Evolutionary conservation across 345 rosid species (phyloP).

Genomic region (Arabis alpina): DNA sequence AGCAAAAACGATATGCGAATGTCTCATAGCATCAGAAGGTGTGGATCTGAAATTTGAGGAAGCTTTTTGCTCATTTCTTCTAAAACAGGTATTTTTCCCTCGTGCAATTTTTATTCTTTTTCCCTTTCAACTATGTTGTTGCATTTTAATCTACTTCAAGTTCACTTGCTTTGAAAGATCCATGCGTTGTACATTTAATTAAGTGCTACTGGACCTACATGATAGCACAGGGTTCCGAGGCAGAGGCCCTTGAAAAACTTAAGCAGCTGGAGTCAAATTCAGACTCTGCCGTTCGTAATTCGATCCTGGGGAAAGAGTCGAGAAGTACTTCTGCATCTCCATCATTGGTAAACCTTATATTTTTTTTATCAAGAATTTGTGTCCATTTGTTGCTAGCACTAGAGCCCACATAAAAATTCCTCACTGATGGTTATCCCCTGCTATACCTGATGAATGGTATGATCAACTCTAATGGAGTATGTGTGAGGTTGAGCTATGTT

Average conservation of each 20-base stretch:
- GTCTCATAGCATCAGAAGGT: constrained; percentile 84
- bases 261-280: constrained; percentile 67
- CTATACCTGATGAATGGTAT: constrained; percentile 24
- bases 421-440: constrained; percentile 9
- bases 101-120: constrained; percentile 2
- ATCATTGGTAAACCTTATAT: constrained; percentile 61
- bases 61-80: constrained; percentile 78
- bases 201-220: constrained; percentile 36
- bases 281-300: constrained; percentile 54
- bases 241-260: constrained; percentile 74
- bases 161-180: constrained; percentile 25
- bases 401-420: constrained; percentile 2
- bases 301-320: constrained; percentile 56
- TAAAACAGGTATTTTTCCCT: constrained; percentile 71
- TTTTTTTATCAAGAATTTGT: constrained; percentile 19
- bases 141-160: constrained; percentile 21
- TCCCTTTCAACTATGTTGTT: constrained; percentile 6
- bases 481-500: constrained; percentile 27
- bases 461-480: constrained; percentile 13
- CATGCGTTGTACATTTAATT: constrained; percentile 29
- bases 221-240: constrained; percentile 72
- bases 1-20: constrained; percentile 77
- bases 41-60: constrained; percentile 91
- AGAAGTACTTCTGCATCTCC: constrained; percentile 53
- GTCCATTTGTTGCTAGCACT: constrained; percentile 16